Evolutionary conservation across 2,329 filamentous ascomycete genomes (phyloP), one percentile per base, ranked within the genome.

Genomic region (Aspergillus neotritici): DNA sequence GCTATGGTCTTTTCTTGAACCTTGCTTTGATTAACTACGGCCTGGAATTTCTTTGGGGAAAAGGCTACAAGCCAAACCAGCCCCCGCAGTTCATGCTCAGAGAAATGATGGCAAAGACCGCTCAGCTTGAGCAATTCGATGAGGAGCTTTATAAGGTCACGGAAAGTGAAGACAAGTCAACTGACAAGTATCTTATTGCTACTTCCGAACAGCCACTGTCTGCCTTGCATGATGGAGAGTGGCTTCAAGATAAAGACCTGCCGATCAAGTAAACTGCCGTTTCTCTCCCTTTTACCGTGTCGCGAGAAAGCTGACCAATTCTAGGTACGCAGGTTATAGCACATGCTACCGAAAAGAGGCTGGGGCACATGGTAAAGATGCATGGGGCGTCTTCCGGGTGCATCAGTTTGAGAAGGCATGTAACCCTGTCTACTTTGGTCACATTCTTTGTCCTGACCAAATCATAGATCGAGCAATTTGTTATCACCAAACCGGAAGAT

Each of bases 321-420:
- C 7, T 29, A 74, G 71, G 53, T 87, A 87, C 62, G 86, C 88
- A 34, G 93, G 93, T 6, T 96, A 91, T 74, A 90, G 84, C 56
- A 95, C 91, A 25, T 96, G 90, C 69, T 98, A 95, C 75, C 80
- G 93, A 56, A 90, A 94, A 70, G 93, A 98, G 67, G 93, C 93
- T 32, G 93, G 93, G 41, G 83, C 87, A 14, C 91, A 93, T 62
- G 85, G 89, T 25, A 86, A 88, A 64, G 89, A 98, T 65, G 91
- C 91, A 1, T 98, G 93, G 93, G 93, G 93, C 44, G 88, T 97
- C 49, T 98, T 96, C 79, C 84, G 93, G 52, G 90, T 97, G 21
- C 93, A 98, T 67, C 91, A 98, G 67, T 98, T 97, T 61, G 91
- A 97, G 68, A 96, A 94, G 79, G 83, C 81, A 51, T 51, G 58